Conservation (phyloP, 441 rosid species). For the Dalechampia spathulata region DNA sequence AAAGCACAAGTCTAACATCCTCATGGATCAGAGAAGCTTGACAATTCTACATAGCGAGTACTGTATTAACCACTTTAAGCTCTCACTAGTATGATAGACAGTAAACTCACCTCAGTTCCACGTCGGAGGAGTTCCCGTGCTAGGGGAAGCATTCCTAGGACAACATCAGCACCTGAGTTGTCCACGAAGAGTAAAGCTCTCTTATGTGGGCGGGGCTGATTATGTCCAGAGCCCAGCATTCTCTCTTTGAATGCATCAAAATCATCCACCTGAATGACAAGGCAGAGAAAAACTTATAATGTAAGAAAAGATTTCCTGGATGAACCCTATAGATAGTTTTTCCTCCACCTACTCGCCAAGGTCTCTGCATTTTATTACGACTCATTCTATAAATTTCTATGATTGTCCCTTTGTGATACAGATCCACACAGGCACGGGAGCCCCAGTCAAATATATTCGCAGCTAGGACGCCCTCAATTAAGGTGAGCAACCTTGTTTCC, state of each 20-base stretch:
- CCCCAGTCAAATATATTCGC: slow-evolving; percentile 99
- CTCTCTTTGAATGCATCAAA: slow-evolving; percentile 84
- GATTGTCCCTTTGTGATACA: slow-evolving; percentile 94
- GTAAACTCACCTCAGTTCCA: slow-evolving; percentile 78
- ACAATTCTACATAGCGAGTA: neutral
- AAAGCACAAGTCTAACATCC: neutral
- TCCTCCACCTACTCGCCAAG: slow-evolving; percentile 71
- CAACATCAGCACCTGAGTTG: slow-evolving; percentile 95
- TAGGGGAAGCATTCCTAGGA: slow-evolving; percentile 97
- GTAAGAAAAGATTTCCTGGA: no score
- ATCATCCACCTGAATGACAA: slow-evolving; percentile 72
- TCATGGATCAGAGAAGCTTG: neutral
- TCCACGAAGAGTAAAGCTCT: slow-evolving; percentile 97
- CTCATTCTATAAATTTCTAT: slow-evolving; percentile 99
- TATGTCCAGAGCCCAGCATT: slow-evolving; percentile 62
- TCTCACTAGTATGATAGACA: slow-evolving; percentile 10
- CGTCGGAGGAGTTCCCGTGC: slow-evolving; percentile 92
- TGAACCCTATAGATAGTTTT: no score
- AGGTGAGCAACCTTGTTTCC: slow-evolving; percentile 84
- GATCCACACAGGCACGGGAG: slow-evolving; percentile 96
- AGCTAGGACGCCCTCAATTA: slow-evolving; percentile 95
- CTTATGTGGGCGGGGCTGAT: slow-evolving; percentile 67
- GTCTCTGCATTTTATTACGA: slow-evolving; percentile 97
- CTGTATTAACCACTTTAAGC: neutral
- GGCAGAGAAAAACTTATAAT: slow-evolving; percentile 8